These are phyloP conservation scores for Coelastrella sp. DNA, from an alignment of 139 green algal genomes.

Conservation along the genomic window DNA sequence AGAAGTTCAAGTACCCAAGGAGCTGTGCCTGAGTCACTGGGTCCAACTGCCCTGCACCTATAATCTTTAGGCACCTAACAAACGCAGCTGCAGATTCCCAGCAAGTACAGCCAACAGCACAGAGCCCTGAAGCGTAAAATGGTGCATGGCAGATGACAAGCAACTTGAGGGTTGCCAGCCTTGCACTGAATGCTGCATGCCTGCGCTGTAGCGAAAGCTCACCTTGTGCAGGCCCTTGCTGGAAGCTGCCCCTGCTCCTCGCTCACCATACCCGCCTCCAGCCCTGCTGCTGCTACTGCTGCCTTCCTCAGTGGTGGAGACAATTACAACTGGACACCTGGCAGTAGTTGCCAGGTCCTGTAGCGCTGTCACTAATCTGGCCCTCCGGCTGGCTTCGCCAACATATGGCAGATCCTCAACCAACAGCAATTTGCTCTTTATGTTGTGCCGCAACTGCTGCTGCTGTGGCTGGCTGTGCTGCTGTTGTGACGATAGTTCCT, in stretches of 20 bases:
- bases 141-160: too few species aligned
- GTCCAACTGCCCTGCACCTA: too few species aligned
- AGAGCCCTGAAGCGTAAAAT: too few species aligned
- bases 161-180: too few species aligned
- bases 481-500: background rate
- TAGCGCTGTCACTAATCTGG: conserved; percentile 62
- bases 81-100: too few species aligned
- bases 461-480: conserved; percentile 41
- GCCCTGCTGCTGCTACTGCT: conserved; percentile 17
- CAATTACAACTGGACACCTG: conserved; percentile 70
- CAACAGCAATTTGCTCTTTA: conserved; percentile 66
- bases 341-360: conserved; percentile 52
- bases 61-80: too few species aligned
- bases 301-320: conserved; percentile 63
- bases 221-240: conserved; percentile 73
- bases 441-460: background rate
- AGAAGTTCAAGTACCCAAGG: too few species aligned
- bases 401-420: conserved; percentile 82
- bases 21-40: too few species aligned
- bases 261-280: conserved; percentile 26
- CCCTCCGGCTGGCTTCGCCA: conserved; percentile 55
- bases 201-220: too few species aligned
- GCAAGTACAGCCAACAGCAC: too few species aligned
- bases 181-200: too few species aligned
- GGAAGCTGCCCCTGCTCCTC: conserved; percentile 36